Evolutionary conservation across 352 stramenopile species (phyloP).

Genomic region (Pythium vanterpoolii): DNA sequence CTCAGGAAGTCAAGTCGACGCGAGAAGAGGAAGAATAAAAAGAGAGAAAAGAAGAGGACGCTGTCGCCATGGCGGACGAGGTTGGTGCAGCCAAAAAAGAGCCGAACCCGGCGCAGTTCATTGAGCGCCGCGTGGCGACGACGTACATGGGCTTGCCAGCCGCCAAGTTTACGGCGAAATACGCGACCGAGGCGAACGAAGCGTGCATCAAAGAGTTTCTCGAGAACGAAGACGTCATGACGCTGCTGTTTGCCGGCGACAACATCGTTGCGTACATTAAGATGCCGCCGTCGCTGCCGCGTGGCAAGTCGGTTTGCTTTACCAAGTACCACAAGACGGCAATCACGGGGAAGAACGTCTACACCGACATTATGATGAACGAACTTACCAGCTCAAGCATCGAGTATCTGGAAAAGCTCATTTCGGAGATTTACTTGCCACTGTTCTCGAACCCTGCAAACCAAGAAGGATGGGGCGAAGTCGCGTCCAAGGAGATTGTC

Average conservation of each 20-base stretch:
- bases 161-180: slow-evolving; percentile 80
- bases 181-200: slow-evolving; percentile 80
- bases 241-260: slow-evolving; percentile 88
- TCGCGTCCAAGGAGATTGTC: slow-evolving; percentile 95
- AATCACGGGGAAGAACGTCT: slow-evolving; percentile 83
- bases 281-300: slow-evolving; percentile 84
- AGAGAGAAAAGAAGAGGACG: background rate
- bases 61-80: slow-evolving; percentile 50
- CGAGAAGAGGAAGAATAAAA: background rate
- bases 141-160: slow-evolving; percentile 55
- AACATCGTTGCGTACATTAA: slow-evolving; percentile 82
- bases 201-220: slow-evolving; percentile 88
- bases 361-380: slow-evolving; percentile 85
- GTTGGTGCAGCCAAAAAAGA: slow-evolving; percentile 56
- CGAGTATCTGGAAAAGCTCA: slow-evolving; percentile 94
- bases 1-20: background rate
- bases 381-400: slow-evolving; percentile 89
- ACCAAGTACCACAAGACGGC: slow-evolving; percentile 85
- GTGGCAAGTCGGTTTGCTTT: slow-evolving; percentile 90
- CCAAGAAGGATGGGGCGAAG: slow-evolving; percentile 95
- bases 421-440: slow-evolving; percentile 94
- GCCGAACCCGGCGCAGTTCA: slow-evolving; percentile 73
- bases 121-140: slow-evolving; percentile 76
- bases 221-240: slow-evolving; percentile 80
- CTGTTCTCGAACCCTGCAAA: slow-evolving; percentile 95